Conservation (phyloP, 2,329 filamentous ascomycete species). For the Microdochium nivale region DNA sequence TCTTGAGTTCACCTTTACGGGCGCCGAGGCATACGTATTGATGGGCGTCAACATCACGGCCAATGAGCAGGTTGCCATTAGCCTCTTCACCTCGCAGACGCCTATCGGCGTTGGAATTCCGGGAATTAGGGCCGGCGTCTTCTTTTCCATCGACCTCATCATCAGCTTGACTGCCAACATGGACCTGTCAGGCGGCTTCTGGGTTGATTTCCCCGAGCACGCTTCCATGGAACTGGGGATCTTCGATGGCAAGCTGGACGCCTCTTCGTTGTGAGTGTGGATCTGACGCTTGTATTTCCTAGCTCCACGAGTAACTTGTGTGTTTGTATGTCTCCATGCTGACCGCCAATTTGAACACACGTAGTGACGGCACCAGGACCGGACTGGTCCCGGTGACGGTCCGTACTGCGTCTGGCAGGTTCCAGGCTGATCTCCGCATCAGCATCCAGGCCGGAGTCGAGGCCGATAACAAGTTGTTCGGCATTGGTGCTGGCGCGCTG, state of each 20-base stretch:
- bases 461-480: conserved; percentile 14
- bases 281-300: too few species aligned
- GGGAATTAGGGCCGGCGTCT: conserved; percentile 29
- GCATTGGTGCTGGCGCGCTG: conserved; percentile 25
- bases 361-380: conserved; percentile 4
- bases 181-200: conserved; percentile 37
- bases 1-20: conserved; percentile 32
- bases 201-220: conserved; percentile 35
- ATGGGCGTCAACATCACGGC: conserved; percentile 28
- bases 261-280: conserved; percentile 26
- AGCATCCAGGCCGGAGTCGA: conserved; percentile 30
- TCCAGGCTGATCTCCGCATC: conserved; percentile 37
- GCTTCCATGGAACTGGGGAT: conserved; percentile 26
- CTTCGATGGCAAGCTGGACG: conserved; percentile 27
- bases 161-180: conserved; percentile 32
- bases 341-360: neutral
- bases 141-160: conserved; percentile 39
- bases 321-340: neutral
- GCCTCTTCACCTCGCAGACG: conserved; percentile 32
- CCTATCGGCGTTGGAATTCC: conserved; percentile 29
- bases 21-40: conserved; percentile 37
- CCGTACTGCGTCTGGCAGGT: conserved; percentile 21
- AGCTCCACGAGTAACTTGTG: neutral
- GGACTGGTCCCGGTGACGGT: conserved; percentile 33
- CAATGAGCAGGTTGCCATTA: conserved; percentile 34